A percentile compares a stretch with the other conserved stretches of the same genome.
Conservation (phyloP, 2,329 filamentous ascomycete species). For the Colletotrichum cordylinicola region DNA sequence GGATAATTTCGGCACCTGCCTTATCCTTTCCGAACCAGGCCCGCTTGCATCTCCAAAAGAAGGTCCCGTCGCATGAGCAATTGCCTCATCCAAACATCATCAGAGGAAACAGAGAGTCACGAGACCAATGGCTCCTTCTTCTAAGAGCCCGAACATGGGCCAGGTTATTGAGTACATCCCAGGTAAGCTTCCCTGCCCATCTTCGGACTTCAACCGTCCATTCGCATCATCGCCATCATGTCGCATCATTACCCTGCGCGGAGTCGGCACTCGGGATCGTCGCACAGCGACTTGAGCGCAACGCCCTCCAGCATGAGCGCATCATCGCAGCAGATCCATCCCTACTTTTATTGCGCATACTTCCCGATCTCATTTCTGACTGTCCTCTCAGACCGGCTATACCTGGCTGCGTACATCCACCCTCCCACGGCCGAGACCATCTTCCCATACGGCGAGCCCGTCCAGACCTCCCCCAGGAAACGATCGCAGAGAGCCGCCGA, state of each 20-base stretch:
- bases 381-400: conserved; percentile 78
- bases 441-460: conserved; percentile 80
- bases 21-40: conserved; percentile 6
- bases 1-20: conserved; percentile 11
- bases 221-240: conserved; percentile 23
- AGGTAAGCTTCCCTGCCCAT: conserved; percentile 61
- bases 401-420: conserved; percentile 89
- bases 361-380: conserved; percentile 40
- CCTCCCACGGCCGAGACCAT: conserved; percentile 81
- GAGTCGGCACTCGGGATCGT: neutral
- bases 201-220: neutral
- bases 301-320: neutral
- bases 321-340: neutral
- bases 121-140: conserved; percentile 56
- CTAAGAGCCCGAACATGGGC: conserved; percentile 68
- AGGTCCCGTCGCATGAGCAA: neutral
- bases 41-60: neutral
- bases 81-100: neutral
- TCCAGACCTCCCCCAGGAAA: conserved; percentile 36
- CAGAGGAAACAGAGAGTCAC: conserved; percentile 2
- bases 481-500: conserved; percentile 64
- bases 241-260: conserved; percentile 36
- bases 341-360: conserved; percentile 24
- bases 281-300: neutral
- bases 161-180: conserved; percentile 97